These are phyloP conservation scores for Fusarium nelsonii DNA, from an alignment of 2,329 filamentous ascomycete species.

Conservation along the genomic window DNA sequence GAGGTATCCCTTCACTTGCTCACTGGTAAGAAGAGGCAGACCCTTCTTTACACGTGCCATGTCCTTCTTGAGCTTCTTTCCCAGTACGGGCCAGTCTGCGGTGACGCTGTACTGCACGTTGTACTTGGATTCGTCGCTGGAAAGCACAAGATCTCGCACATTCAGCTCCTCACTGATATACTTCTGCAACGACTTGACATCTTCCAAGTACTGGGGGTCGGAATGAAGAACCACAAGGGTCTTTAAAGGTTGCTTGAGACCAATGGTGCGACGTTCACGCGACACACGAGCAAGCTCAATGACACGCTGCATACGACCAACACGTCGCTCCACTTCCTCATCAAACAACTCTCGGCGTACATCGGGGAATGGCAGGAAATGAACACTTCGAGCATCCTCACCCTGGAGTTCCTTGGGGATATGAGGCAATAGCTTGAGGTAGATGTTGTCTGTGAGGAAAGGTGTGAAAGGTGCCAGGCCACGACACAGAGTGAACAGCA, in stretches of 20 bases:
- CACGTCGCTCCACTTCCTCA: slow-evolving; percentile 84
- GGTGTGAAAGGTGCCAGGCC: slow-evolving; percentile 95
- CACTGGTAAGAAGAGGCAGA: slow-evolving; percentile 80
- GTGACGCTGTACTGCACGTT: slow-evolving; percentile 91
- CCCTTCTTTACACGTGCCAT: slow-evolving; percentile 92
- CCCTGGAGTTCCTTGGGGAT: slow-evolving; percentile 78
- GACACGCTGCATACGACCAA: slow-evolving; percentile 92
- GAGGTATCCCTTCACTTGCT: slow-evolving; percentile 84
- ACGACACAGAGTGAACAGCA: slow-evolving; percentile 88
- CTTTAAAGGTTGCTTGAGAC: slow-evolving; percentile 91
- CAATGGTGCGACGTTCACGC: slow-evolving; percentile 85
- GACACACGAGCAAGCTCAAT: slow-evolving; percentile 91
- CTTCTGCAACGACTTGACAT: slow-evolving; percentile 85
- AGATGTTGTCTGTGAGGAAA: slow-evolving; percentile 96
- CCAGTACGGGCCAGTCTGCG: slow-evolving; percentile 93
- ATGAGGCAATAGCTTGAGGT: slow-evolving; percentile 82
- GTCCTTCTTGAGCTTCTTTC: slow-evolving; percentile 98
- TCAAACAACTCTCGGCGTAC: slow-evolving; percentile 92
- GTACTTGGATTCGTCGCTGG: slow-evolving; percentile 89
- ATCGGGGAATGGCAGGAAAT: slow-evolving; percentile 91
- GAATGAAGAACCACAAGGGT: slow-evolving; percentile 89
- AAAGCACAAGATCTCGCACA: slow-evolving; percentile 84
- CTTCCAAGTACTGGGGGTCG: slow-evolving; percentile 84
- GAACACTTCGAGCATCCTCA: slow-evolving; percentile 85
- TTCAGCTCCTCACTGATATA: slow-evolving; percentile 96